Conservation (phyloP, 2,329 filamentous ascomycete species). For the Exophiala phaeomuriformis region DNA sequence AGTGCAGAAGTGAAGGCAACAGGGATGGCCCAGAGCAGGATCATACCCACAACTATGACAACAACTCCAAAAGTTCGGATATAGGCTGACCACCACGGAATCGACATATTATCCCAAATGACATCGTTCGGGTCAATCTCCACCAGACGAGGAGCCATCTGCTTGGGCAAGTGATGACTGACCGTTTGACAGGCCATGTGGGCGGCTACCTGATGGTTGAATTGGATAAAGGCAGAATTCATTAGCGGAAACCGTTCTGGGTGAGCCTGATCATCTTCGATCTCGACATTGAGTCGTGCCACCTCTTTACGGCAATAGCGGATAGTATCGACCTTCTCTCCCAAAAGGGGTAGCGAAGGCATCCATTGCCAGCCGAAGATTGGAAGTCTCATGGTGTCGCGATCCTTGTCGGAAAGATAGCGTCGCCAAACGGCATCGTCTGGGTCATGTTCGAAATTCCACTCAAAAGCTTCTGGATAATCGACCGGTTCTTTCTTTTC, state of each 20-base stretch:
- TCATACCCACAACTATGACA: slow-evolving; percentile 61
- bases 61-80: slow-evolving; percentile 61
- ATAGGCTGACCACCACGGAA: slow-evolving; percentile 89
- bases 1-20: slow-evolving; percentile 81
- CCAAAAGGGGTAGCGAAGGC: slow-evolving; percentile 67
- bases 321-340: slow-evolving; percentile 90
- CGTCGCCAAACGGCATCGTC: slow-evolving; percentile 69
- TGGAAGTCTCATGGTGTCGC: slow-evolving; percentile 75
- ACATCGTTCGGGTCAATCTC: slow-evolving; percentile 91
- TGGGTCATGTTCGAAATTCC: slow-evolving; percentile 55
- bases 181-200: slow-evolving; percentile 96
- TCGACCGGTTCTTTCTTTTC: slow-evolving; percentile 28
- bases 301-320: slow-evolving; percentile 83
- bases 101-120: slow-evolving; percentile 94
- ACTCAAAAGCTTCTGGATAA: slow-evolving; percentile 59
- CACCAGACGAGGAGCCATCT: slow-evolving; percentile 88
- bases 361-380: slow-evolving; percentile 60
- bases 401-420: slow-evolving; percentile 72
- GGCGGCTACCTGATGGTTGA: slow-evolving; percentile 93
- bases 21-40: slow-evolving; percentile 83
- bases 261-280: slow-evolving; percentile 79
- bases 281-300: slow-evolving; percentile 81
- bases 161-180: slow-evolving; percentile 81
- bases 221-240: slow-evolving; percentile 97
- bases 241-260: slow-evolving; percentile 82